These are phyloP conservation scores for Aureobasidium musti DNA, from an alignment of 2,329 filamentous ascomycete species.

Conservation along the genomic window DNA sequence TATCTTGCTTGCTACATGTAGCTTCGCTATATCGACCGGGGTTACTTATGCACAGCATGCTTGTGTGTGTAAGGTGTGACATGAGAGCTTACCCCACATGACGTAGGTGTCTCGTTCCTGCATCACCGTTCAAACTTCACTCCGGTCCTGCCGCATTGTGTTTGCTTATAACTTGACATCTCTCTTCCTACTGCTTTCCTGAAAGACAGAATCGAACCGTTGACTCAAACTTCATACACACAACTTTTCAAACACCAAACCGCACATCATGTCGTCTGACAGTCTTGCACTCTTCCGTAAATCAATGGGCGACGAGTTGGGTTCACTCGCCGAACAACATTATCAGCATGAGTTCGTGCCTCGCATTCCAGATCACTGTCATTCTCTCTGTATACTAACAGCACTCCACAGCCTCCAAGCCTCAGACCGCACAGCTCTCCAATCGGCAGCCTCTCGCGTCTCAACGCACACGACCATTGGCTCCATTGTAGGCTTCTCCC, in stretches of 20 bases:
- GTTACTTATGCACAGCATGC: neutral
- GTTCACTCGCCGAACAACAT: slow-evolving; percentile 59
- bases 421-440: slow-evolving; percentile 60
- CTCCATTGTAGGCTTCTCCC: slow-evolving; percentile 60
- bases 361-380: neutral
- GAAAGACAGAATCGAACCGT: neutral
- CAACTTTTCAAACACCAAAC: neutral
- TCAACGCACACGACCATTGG: slow-evolving; percentile 59
- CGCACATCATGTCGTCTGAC: slow-evolving; percentile 46
- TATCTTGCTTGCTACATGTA: no score
- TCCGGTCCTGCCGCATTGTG: slow-evolving; percentile 9
- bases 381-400: neutral
- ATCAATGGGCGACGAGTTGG: slow-evolving; percentile 53
- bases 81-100: slow-evolving; percentile 22
- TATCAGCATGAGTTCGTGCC: slow-evolving; percentile 55
- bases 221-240: neutral
- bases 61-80: neutral
- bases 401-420: slow-evolving; percentile 48
- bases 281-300: slow-evolving; percentile 53
- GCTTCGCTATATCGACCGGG: neutral
- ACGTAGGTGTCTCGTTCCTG: slow-evolving; percentile 21
- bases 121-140: neutral
- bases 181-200: neutral
- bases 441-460: slow-evolving; percentile 58
- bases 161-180: neutral